Base-by-base conservation (phyloP, 805 yeast genomes). In the Jamesozyma lodderae region DNA sequence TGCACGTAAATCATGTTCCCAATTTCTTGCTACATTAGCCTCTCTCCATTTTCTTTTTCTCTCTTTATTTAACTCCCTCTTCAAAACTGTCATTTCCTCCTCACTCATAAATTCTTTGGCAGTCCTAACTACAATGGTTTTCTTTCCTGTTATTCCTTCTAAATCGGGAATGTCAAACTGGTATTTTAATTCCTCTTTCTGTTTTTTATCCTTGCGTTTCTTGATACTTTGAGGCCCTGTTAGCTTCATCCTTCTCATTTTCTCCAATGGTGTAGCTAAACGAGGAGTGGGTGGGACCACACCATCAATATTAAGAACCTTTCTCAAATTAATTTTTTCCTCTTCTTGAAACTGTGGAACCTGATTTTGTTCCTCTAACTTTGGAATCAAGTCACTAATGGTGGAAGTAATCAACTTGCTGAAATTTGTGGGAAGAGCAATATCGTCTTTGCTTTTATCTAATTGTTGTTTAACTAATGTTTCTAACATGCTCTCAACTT, bases 1-100 rank as follows among this genome's bases (percentile, higher is more conserved):
- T 0, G 83, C 75, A 37, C 94, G 69, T 38, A 90, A 65, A 54
- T 90, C 97, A 51, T 85, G 81, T 57, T 87, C 95, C 63, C 84
- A 80, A 59, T 88, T 88, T 46, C 92, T 69, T 42, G 80, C 80
- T 7, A 74, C 72, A 53, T 90, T 86, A 20, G 75, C 78, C 20
- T 46, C 54, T 39, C 64, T 53, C 64, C 64, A 59, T 36, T 52
- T 58, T 35, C 63, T 46, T 32, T 59, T 59, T 14, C 63, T 48
- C 41, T 57, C 62, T 16, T 51, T 58, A 31, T 52, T 52, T 20
- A 57, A 39, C 28, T 49, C 55, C 39, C 46, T 55, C 31, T 48
- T 57, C 21, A 59, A 39, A 11, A 36, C 36, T 10, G 33, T 34
- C 42, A 52, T 37, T 11, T 56, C 59, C 10, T 46, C 49, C 10